A percentile compares a stretch with the other conserved stretches of the same genome.
Conservation (phyloP, 805 yeast species). For the Candida methanosorbosa region DNA sequence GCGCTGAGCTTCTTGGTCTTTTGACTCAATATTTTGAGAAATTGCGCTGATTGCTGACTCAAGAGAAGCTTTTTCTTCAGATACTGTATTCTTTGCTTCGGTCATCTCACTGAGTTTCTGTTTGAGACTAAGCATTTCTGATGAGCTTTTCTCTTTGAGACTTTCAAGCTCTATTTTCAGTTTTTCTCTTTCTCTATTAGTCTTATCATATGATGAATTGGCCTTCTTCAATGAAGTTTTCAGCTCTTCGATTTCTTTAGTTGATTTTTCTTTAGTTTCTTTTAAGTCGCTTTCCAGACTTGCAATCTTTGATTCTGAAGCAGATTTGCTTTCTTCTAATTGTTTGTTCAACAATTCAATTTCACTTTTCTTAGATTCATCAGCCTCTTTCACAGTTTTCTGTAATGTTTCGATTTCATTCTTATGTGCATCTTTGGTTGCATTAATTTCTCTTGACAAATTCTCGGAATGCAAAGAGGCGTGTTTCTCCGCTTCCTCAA, state of each 20-base stretch:
- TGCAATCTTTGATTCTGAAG: background rate
- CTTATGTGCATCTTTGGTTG: no score
- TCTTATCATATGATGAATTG: no score
- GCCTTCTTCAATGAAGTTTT: no score
- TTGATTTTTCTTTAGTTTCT: background rate
- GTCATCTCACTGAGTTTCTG: slow-evolving; percentile 14
- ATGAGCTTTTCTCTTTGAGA: no score
- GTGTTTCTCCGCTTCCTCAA: no score
- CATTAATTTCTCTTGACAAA: no score
- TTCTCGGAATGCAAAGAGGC: no score
- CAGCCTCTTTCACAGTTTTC: background rate
- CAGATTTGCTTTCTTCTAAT: background rate
- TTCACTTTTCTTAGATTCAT: background rate
- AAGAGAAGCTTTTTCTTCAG: slow-evolving; percentile 24
- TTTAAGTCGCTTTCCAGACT: background rate
- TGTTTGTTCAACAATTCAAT: background rate
- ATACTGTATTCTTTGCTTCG: slow-evolving; percentile 17
- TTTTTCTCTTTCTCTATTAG: no score
- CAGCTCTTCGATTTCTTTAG: slow-evolving; percentile 1
- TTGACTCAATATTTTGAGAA: slow-evolving; percentile 23
- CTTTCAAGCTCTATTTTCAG: no score
- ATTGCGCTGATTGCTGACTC: slow-evolving; percentile 23
- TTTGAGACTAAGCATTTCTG: no score
- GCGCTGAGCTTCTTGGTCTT: slow-evolving; percentile 8
- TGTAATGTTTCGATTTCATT: no score